A percentile compares a stretch with the other conserved stretches of the same genome.
Conservation (phyloP, 345 rosid species). For the Pseudoturritis turrita region DNA sequence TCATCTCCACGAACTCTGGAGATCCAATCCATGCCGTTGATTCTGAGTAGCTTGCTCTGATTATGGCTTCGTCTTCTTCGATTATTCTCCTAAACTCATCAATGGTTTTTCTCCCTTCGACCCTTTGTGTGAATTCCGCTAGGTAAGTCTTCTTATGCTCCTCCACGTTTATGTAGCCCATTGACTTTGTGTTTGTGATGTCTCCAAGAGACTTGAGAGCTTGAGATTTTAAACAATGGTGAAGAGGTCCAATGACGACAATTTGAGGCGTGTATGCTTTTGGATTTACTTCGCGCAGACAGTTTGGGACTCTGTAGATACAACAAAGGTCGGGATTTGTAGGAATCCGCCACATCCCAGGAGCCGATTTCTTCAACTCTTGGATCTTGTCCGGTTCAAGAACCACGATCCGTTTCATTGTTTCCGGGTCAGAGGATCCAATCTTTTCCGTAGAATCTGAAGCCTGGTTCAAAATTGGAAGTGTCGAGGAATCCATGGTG, state of each 20-base stretch:
- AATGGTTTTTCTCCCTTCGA: background rate
- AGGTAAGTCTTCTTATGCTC: background rate
- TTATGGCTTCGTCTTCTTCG: background rate
- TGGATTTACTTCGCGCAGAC: background rate
- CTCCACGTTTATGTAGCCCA: constrained; percentile 7
- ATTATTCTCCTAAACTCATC: background rate
- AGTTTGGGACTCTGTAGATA: constrained; percentile 14
- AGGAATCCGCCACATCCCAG: background rate
- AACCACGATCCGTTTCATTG: too few species aligned
- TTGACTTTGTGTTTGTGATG: background rate
- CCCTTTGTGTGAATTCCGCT: background rate
- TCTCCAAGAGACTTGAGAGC: background rate
- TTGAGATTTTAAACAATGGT: background rate
- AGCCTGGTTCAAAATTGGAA: too few species aligned
- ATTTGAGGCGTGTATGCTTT: constrained; percentile 2
- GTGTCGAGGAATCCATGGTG: too few species aligned
- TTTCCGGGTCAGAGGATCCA: too few species aligned
- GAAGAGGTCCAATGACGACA: constrained; percentile 9
- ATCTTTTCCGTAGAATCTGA: too few species aligned
- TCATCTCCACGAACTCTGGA: background rate
- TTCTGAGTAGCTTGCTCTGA: constrained; percentile 8
- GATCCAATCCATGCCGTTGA: background rate
- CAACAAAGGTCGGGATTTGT: background rate
- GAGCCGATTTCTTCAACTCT: too few species aligned
- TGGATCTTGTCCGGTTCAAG: too few species aligned